Evolutionary conservation across 805 yeast species (phyloP).

Genomic region (Ogataea saltuana): DNA sequence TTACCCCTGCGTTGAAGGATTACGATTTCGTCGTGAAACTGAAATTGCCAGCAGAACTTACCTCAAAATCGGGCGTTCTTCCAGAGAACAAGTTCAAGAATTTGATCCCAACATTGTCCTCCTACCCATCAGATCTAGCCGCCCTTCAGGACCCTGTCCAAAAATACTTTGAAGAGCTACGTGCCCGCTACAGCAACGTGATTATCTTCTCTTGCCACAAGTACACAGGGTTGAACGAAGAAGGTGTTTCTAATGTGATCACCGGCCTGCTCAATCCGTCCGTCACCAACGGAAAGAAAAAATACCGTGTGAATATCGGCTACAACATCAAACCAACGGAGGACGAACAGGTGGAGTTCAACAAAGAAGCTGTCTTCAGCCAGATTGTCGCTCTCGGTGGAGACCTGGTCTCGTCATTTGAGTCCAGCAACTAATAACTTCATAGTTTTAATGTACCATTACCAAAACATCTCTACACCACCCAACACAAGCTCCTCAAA

Average conservation of each 20-base stretch:
- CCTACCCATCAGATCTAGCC: slow-evolving; percentile 41
- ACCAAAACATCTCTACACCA: not conserved
- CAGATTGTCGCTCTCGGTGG: slow-evolving; percentile 74
- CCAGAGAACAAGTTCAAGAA: slow-evolving; percentile 61
- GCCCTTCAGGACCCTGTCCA: slow-evolving; percentile 56
- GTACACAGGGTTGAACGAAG: slow-evolving; percentile 52
- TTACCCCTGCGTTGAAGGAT: slow-evolving; percentile 81
- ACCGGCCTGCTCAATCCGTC: slow-evolving; percentile 82
- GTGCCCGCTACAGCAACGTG: slow-evolving; percentile 61
- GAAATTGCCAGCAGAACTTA: slow-evolving; percentile 39
- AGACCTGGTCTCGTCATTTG: slow-evolving; percentile 48
- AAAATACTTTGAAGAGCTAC: slow-evolving; percentile 60
- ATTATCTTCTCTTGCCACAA: slow-evolving; percentile 68
- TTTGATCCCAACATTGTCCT: slow-evolving; percentile 41
- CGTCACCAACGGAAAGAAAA: slow-evolving; percentile 51
- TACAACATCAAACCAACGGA: slow-evolving; percentile 67
- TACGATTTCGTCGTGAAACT: slow-evolving; percentile 77
- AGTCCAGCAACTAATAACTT: slow-evolving; percentile 18
- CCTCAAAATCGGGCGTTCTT: slow-evolving; percentile 56
- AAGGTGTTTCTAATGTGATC: slow-evolving; percentile 56
- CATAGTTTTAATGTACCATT: not conserved
- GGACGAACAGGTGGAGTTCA: slow-evolving; percentile 53
- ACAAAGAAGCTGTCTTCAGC: slow-evolving; percentile 68
- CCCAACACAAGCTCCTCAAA: not conserved
- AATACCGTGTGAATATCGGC: slow-evolving; percentile 79